phyloP scores from a whole-genome alignment of 495 filamentous ascomycete species.

The Thermochaetoides thermophila region DNA sequence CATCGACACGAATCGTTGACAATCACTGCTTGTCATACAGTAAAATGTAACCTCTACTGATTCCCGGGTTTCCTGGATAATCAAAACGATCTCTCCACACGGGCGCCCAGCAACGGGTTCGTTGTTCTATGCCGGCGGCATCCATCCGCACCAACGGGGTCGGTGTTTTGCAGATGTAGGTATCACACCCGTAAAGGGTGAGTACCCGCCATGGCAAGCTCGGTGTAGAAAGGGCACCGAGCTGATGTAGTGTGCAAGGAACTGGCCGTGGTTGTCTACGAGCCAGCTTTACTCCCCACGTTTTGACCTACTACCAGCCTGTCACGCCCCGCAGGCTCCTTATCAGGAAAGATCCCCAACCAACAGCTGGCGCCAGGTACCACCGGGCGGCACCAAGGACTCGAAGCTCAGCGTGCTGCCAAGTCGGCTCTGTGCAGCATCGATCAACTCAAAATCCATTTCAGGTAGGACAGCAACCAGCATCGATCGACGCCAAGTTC shows the following conservation, averaged over 20 bases:
- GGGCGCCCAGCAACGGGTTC: constrained; percentile 36
- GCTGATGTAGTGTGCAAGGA: no score
- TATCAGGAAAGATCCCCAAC: no score
- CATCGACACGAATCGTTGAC: no score
- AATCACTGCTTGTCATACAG: no score
- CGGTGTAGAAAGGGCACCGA: no score
- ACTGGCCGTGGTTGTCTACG: no score
- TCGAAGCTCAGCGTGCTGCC: constrained; percentile 4
- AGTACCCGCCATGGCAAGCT: constrained; percentile 9
- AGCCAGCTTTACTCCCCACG: no score
- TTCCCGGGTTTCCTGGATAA: constrained; percentile 30
- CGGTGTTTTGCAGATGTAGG: constrained; percentile 22
- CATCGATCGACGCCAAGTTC: no score
- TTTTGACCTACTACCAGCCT: no score
- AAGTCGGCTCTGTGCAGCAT: constrained; percentile 10
- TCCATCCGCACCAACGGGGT: constrained; percentile 24
- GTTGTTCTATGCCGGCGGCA: constrained; percentile 28
- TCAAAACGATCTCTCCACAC: constrained; percentile 32
- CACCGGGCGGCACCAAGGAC: no score
- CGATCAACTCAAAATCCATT: neutral
- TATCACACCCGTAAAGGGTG: constrained; percentile 16
- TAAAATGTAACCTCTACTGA: constrained; percentile 39
- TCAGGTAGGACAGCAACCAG: neutral
- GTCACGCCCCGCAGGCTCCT: no score
- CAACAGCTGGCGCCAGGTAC: no score